Evolutionary conservation across 176 grass and related monocot genomes (phyloP), one percentile per base, ranked within the genome.

Genomic region (Pontederia crassipes): DNA sequence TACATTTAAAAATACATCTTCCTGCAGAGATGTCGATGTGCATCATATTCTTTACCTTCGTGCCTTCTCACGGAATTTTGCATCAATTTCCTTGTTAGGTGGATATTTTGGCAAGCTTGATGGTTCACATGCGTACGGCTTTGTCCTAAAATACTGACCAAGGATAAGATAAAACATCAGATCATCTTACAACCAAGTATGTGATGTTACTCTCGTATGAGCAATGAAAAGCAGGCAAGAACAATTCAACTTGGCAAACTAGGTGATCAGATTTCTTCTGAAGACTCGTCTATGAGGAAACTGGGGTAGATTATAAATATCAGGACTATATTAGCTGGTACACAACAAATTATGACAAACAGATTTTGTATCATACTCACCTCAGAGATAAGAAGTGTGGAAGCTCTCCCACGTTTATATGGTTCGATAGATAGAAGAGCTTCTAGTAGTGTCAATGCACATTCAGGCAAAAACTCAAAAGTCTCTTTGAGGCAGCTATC

Each of bases 1-100:
- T 55, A 17, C 52, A 14, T 54, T 0, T 5, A 1, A 54, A 54
- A 54, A 57, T 17, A 57, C 10, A 27, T 57, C 20, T 54, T 54
- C 13, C 16, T n/a, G 5, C 16, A 61, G 5, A 8, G n/a, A 14
- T 14, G 14, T 40, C 13, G 13, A 15, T 2, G 10, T 1, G 10
- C 4, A 62, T 45, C 8, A 10, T 26, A 26, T 9, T 50, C 9
- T 20, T 66, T 14, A 75, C 62, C 54, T 65, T 18, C 1, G 52
- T 10, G 40, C 11, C 7, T 66, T 35, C 45, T 66, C 88, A 1
- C 88, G 84, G 59, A 74, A 52, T 71, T 93, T 93, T 46, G 88
- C 88, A 67, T 98, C 88, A 46, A 98, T 98, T 72, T 98, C 94
- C 77, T 85, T 88, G 70, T 83, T 92, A 16, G 94, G 94, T 58